Conservation (phyloP, 2,329 filamentous ascomycete species). For the Zymoseptoria tritici region DNA sequence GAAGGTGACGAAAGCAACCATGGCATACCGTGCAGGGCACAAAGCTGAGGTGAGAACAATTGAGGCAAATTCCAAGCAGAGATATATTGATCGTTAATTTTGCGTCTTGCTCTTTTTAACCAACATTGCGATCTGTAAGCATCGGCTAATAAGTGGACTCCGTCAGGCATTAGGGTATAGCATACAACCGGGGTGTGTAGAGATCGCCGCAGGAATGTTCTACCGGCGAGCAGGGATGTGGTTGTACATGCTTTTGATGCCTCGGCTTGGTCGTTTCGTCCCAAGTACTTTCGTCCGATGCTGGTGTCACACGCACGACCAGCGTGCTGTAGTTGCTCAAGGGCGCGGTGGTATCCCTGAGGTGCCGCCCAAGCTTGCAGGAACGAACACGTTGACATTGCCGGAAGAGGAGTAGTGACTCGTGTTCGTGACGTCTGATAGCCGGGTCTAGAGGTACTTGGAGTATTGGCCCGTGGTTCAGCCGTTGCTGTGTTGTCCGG, state of each 20-base stretch:
- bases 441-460: neutral
- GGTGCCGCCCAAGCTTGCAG: neutral
- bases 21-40: neutral
- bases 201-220: neutral
- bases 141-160: neutral
- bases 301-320: neutral
- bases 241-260: neutral
- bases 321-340: neutral
- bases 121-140: neutral
- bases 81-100: neutral
- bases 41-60: neutral
- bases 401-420: neutral
- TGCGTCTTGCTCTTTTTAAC: neutral
- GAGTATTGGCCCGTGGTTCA: neutral
- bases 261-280: neutral
- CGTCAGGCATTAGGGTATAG: neutral
- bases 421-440: neutral
- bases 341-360: neutral
- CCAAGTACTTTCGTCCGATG: neutral
- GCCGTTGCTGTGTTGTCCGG: neutral
- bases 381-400: neutral
- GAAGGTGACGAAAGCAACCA: neutral
- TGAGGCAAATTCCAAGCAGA: neutral
- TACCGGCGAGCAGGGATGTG: neutral
- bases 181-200: neutral